phyloP scores from a whole-genome alignment of 148 eudicot genomes.

The Rhododendron ferrugineum region DNA sequence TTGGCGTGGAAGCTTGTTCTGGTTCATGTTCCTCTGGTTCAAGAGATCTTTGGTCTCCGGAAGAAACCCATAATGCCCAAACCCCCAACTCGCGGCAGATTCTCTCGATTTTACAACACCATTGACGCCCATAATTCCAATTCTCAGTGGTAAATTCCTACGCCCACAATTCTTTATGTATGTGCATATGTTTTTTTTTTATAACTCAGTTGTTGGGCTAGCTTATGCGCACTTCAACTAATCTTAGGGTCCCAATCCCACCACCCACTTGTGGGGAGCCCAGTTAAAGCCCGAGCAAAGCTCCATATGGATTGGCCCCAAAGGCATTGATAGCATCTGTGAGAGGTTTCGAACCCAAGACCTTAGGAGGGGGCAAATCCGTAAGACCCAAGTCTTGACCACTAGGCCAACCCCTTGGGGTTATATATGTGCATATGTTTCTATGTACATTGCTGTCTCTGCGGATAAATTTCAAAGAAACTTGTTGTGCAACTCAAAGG shows the following conservation, averaged over 20 bases:
- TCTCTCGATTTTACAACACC: conserved; percentile 34
- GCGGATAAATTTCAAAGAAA: neutral
- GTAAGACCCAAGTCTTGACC: no score
- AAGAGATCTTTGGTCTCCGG: conserved; percentile 71
- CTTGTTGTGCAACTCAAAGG: neutral
- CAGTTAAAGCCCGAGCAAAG: no score
- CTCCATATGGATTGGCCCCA: no score
- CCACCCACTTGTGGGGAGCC: no score
- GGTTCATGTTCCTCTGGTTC: conserved; percentile 86
- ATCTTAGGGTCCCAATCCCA: no score
- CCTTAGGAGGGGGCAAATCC: no score
- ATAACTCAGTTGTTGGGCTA: no score
- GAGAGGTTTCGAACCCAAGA: no score
- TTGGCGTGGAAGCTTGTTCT: conserved; percentile 80
- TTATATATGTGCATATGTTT: neutral
- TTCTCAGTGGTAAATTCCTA: conserved; percentile 4
- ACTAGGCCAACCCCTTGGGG: no score
- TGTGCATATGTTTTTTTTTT: no score
- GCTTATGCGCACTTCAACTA: no score
- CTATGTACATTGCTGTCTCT: neutral
- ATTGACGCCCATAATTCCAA: conserved; percentile 20
- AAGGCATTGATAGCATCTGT: no score
- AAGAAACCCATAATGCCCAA: conserved; percentile 51
- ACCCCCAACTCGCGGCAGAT: conserved; percentile 41
- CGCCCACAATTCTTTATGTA: neutral